These are phyloP conservation scores for Cynanchum wilfordii DNA, from an alignment of 257 asterid genomes.

Conservation along the genomic window DNA sequence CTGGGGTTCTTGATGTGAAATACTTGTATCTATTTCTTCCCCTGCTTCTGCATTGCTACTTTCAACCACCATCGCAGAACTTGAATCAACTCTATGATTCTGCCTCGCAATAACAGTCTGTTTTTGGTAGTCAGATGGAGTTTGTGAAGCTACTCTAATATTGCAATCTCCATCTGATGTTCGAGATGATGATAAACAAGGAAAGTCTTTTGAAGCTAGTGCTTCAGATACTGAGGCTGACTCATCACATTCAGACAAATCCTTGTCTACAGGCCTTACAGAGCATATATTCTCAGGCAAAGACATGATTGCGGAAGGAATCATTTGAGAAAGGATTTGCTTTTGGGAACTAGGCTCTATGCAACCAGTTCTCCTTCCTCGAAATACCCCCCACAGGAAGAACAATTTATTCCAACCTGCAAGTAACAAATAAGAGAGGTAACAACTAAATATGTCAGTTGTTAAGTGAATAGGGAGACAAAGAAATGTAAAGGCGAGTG, in stretches of 20 bases:
- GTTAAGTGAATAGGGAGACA: background rate
- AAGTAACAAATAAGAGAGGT: background rate
- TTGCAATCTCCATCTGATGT: constrained; percentile 32
- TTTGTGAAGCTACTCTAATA: constrained; percentile 31
- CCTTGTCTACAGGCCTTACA: constrained; percentile 37
- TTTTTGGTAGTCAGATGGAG: constrained; percentile 22
- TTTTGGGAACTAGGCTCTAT: constrained; percentile 34
- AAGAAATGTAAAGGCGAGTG: background rate
- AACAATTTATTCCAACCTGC: constrained; percentile 24
- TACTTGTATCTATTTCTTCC: constrained; percentile 9
- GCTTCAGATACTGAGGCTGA: constrained; percentile 24
- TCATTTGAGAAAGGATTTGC: constrained; percentile 36
- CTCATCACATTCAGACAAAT: constrained; percentile 24
- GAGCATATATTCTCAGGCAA: constrained; percentile 52
- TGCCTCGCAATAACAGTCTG: constrained; percentile 13
- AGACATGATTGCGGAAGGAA: constrained; percentile 47
- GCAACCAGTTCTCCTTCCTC: constrained; percentile 34
- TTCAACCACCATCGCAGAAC: constrained; percentile 20
- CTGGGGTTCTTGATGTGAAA: background rate
- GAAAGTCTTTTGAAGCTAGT: constrained; percentile 39
- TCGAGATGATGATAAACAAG: constrained; percentile 24
- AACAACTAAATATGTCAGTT: background rate
- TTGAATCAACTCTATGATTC: constrained; percentile 20
- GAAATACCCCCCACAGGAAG: constrained; percentile 22
- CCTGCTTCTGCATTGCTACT: constrained; percentile 10